Base-by-base conservation (phyloP, 2,329 filamentous ascomycete species). In the Exophiala sp. region DNA sequence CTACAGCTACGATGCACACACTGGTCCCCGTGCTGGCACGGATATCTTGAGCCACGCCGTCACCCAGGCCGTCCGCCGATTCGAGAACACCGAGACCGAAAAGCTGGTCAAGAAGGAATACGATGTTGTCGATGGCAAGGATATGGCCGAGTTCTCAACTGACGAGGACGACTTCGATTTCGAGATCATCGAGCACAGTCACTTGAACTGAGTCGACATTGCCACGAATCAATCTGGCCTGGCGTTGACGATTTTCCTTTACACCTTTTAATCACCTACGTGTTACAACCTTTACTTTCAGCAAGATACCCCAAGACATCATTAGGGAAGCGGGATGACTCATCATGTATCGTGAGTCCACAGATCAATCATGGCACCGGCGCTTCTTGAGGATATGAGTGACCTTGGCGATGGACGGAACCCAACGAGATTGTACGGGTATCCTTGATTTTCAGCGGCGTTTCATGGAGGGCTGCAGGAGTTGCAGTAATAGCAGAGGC, bases 371-470 rank as follows among this genome's bases (percentile, higher is more conserved):
- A 49, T 12, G 40, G 43, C 42, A 60, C 52, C 42, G 59, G 60
- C 59, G 60, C 62, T 62, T 60, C 56, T 59, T 62, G 87, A 60
- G 91, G 91, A n/a, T 72, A 68, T 0, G 92, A 92, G 35, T 96
- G 47, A 50, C 57, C 57, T 57, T 60, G 57, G 57, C 52, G 43
- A 50, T 41, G 46, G 45, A 29, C 34, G 45, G 36, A 48, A 36
- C 43, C 52, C 38, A 7, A 33, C n/a, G 40, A 7, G 16, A 42
- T 29, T 36, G 16, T 16, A 12, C 24, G 32, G 41, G 42, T 50
- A 40, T 35, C 40, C 48, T 33, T 50, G 24, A 14, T 10, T 44
- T 43, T 33, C 39, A 39, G 34, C 20, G 48, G 50, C 44, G 44
- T 43, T 54, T 38, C 35, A 5, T 29, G 24, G 7, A 5, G 24